A percentile compares a stretch with the other conserved stretches of the same genome.
These are phyloP conservation scores for Kwoniella sp. DNA, from an alignment of 768 basidiomycete genomes.

Conservation along the genomic window DNA sequence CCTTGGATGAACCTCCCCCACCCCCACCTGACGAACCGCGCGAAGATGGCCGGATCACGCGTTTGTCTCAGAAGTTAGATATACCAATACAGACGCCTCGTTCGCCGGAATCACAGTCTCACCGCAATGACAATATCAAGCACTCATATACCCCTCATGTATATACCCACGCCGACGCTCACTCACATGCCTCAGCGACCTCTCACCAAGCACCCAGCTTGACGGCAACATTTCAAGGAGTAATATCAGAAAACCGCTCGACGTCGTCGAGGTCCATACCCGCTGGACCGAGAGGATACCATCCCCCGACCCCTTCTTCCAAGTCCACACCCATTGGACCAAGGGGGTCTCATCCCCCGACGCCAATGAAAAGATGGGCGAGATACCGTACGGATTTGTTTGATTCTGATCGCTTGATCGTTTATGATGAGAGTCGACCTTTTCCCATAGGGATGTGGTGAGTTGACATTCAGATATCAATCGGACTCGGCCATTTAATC, in stretches of 20 bases:
- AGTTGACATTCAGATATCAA: too few species aligned
- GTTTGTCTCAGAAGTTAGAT: not conserved
- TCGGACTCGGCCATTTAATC: too few species aligned
- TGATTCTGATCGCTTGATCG: constrained; percentile 35
- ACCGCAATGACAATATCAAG: not conserved
- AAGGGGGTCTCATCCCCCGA: not conserved
- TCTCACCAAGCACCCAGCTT: too few species aligned
- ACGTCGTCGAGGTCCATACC: not conserved
- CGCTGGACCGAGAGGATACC: not conserved
- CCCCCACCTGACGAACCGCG: not conserved
- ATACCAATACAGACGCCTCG: not conserved
- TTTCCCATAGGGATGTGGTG: constrained; percentile 31
- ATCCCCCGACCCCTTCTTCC: constrained; percentile 7
- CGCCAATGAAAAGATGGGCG: constrained; percentile 36
- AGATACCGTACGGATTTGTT: constrained; percentile 38
- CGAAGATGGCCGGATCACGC: not conserved
- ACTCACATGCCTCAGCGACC: too few species aligned
- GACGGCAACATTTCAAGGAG: too few species aligned
- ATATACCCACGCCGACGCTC: not conserved
- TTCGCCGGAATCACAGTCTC: not conserved
- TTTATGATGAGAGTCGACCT: constrained; percentile 28
- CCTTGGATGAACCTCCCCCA: not conserved
- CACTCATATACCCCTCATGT: not conserved
- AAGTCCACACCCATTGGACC: not conserved
- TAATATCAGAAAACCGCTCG: not conserved